Evolutionary conservation across 805 yeast species (phyloP).

Genomic region (Crinitomyces ghanaensis): DNA sequence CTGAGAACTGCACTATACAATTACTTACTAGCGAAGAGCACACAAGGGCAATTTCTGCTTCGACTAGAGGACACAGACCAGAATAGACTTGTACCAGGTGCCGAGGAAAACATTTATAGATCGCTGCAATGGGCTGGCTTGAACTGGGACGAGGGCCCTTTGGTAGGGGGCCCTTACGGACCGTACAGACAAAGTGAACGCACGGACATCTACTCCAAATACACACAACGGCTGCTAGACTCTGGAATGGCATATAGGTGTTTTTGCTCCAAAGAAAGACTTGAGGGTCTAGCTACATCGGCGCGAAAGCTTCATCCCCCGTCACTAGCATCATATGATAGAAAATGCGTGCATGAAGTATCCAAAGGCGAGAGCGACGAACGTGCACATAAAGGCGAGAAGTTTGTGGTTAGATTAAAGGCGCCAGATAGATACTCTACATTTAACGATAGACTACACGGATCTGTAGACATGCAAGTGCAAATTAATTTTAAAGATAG

Average conservation of each 20-base stretch:
- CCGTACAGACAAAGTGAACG: slow-evolving; percentile 86
- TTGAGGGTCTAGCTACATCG: slow-evolving; percentile 53
- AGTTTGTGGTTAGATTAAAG: slow-evolving; percentile 57
- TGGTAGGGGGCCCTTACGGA: slow-evolving; percentile 45
- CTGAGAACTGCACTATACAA: slow-evolving; percentile 88
- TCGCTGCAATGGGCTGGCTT: slow-evolving; percentile 71
- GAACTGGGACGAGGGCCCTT: slow-evolving; percentile 73
- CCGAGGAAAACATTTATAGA: slow-evolving; percentile 70
- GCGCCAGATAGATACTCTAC: slow-evolving; percentile 61
- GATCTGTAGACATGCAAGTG: slow-evolving; percentile 63
- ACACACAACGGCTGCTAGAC: slow-evolving; percentile 45
- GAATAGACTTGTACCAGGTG: slow-evolving; percentile 63
- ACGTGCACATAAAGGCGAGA: slow-evolving; percentile 24
- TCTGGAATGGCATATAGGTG: slow-evolving; percentile 76
- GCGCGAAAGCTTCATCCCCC: slow-evolving; percentile 75
- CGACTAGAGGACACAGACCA: slow-evolving; percentile 92
- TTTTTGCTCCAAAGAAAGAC: slow-evolving; percentile 70
- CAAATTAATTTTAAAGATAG: slow-evolving; percentile 60
- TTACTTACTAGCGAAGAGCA: slow-evolving; percentile 64
- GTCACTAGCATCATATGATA: slow-evolving; percentile 82
- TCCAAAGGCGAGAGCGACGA: slow-evolving; percentile 31
- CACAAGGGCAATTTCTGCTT: slow-evolving; percentile 70
- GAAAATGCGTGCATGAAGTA: slow-evolving; percentile 50
- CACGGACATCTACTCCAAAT: slow-evolving; percentile 47
- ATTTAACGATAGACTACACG: slow-evolving; percentile 69